These are phyloP conservation scores for Umbelopsis sp. DNA, from an alignment of 192 early-diverging fungal species.

Conservation along the genomic window DNA sequence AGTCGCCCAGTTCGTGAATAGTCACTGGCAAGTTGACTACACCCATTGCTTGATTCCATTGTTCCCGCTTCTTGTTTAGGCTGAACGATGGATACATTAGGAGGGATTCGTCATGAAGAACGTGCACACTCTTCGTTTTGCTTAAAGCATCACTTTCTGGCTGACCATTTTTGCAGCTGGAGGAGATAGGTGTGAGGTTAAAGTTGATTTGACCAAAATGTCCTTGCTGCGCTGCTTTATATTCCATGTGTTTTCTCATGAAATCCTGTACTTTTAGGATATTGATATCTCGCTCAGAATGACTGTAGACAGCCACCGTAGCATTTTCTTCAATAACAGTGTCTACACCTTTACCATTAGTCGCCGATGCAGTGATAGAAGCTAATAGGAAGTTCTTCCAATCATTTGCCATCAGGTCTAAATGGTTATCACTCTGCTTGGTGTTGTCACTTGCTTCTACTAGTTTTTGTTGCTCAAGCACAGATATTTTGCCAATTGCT, in stretches of 20 bases:
- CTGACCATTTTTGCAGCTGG: too few species aligned
- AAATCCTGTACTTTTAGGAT: conserved; percentile 9
- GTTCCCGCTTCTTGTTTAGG: not conserved
- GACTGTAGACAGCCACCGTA: not conserved
- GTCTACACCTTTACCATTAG: not conserved
- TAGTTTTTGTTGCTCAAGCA: not conserved
- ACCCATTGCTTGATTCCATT: not conserved
- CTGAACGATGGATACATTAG: too few species aligned
- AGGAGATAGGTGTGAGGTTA: not conserved
- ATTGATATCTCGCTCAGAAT: not conserved
- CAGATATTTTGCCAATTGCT: conserved; percentile 46
- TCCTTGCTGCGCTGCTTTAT: not conserved
- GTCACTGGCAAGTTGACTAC: not conserved
- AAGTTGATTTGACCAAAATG: not conserved
- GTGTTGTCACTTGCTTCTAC: not conserved
- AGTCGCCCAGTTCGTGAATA: conserved; percentile 40
- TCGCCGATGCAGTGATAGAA: not conserved
- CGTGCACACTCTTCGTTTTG: not conserved
- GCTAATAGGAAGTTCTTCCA: not conserved
- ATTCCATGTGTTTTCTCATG: not conserved
- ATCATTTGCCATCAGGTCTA: not conserved
- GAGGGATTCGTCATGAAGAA: not conserved
- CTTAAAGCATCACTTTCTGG: not conserved
- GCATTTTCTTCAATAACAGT: not conserved
- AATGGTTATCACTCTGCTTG: not conserved